These are phyloP conservation scores for Tetrahymena borealis DNA, from an alignment of 73 alveolate genomes.

Conservation along the genomic window DNA sequence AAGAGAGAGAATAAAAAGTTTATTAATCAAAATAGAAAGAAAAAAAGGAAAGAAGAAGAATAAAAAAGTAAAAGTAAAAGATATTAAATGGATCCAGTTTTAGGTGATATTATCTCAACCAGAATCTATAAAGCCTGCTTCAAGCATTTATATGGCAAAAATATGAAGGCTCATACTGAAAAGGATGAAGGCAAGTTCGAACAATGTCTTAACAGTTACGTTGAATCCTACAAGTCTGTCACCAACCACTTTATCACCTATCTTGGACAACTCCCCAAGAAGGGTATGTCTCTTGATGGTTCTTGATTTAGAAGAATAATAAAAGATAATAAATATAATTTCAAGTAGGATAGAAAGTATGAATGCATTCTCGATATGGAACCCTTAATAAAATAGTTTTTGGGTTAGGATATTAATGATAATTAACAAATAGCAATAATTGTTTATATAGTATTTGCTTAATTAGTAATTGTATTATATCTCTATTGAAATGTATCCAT, in stretches of 20 bases:
- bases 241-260: background rate
- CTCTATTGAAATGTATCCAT: background rate
- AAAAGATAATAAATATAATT: background rate
- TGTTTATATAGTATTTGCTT: background rate
- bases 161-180: background rate
- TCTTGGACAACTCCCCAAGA: slow-evolving; percentile 1
- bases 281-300: background rate
- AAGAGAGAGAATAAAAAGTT: background rate
- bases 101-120: background rate
- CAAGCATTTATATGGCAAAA: background rate
- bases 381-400: no score
- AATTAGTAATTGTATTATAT: background rate
- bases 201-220: background rate
- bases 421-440: background rate
- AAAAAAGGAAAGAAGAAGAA: background rate
- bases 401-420: background rate
- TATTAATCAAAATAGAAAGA: background rate
- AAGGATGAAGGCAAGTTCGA: background rate
- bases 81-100: background rate
- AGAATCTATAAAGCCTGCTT: background rate
- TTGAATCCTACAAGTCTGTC: background rate
- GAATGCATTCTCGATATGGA: background rate
- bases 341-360: background rate
- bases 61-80: background rate
- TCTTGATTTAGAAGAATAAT: background rate